Base-by-base conservation (phyloP, 352 stramenopile species). In the Paralagenidium karlingii region DNA sequence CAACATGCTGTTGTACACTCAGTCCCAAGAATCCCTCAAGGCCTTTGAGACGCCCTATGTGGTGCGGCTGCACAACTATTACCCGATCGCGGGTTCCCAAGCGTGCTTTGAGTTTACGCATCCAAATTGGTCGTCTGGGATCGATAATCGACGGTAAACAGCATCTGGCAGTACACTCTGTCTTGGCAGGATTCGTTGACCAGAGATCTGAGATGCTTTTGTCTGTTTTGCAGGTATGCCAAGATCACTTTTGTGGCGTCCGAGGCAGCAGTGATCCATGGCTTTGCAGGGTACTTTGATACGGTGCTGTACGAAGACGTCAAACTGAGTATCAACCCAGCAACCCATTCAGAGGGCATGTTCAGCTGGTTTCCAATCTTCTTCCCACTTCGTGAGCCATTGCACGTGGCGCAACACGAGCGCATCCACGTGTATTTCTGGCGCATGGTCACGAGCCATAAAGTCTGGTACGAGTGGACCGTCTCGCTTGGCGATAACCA, bases 351-450 rank as follows among this genome's bases (percentile, higher is more conserved):
- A 8, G 68, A 88, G 41, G 90, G 93, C 28, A 98, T 99, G 95
- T 98, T 98, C 60, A 97, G 82, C 40, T 99, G 96, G 96, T 99
- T 99, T 63, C 95, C 96, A 18, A 81, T 99, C 37, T 99, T 95
- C 58, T 97, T 99, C 54, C 96, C 96, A 10, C 60, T 99, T 19
- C 74, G 74, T 5, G 58, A 89, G 19, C 95, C 95, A 0, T 40
- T 98, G 24, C 54, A 59, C 29, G 77, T 98, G 36, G 64, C 68
- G 28, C 55, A 76, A 24, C 71, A 73, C 13, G 76, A 94, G 26
- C 68, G 61, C 20, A 44, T 98, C 0, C 58, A 69, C 12, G 84
- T 94, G 26, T 76, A 80, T 43, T 88, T 99, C 40, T 99, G 94
- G 94, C 78, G 96, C 24, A 69, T 88, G 43, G 79, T 77, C 16